These are phyloP conservation scores for Candida tammaniensis DNA, from an alignment of 805 yeast species.

Conservation along the genomic window DNA sequence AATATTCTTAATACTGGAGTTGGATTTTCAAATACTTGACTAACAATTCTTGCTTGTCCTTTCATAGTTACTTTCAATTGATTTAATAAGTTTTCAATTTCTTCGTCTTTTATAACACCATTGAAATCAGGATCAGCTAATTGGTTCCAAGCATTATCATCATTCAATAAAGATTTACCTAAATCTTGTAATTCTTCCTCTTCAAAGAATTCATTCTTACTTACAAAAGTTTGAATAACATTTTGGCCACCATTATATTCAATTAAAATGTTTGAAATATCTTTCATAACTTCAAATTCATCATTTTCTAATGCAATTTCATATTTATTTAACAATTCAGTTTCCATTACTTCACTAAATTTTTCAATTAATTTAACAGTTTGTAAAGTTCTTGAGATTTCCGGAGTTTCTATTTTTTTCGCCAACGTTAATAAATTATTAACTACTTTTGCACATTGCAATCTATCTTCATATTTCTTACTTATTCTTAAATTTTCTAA, in stretches of 20 bases:
- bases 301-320: constrained; percentile 69
- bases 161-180: constrained; percentile 22
- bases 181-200: constrained; percentile 37
- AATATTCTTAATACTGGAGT: constrained; percentile 66
- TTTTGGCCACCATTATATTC: constrained; percentile 83
- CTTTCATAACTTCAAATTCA: constrained; percentile 69
- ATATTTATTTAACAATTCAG: constrained; percentile 63
- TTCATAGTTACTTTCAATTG: constrained; percentile 55
- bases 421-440: constrained; percentile 65
- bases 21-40: constrained; percentile 71
- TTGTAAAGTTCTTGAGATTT: constrained; percentile 42
- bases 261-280: constrained; percentile 67
- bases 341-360: constrained; percentile 76
- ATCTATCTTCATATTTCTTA: constrained; percentile 45
- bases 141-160: constrained; percentile 52
- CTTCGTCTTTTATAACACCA: constrained; percentile 47
- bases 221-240: constrained; percentile 78
- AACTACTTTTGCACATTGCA: constrained; percentile 67
- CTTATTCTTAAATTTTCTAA: constrained; percentile 57
- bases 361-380: constrained; percentile 52
- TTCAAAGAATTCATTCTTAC: constrained; percentile 67
- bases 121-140: constrained; percentile 59
- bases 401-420: constrained; percentile 56
- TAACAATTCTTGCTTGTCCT: constrained; percentile 71
- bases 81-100: constrained; percentile 51